Evolutionary conservation across 345 rosid species (phyloP), one percentile per base, ranked within the genome.

Genomic region (Eucalyptus urophylla): DNA sequence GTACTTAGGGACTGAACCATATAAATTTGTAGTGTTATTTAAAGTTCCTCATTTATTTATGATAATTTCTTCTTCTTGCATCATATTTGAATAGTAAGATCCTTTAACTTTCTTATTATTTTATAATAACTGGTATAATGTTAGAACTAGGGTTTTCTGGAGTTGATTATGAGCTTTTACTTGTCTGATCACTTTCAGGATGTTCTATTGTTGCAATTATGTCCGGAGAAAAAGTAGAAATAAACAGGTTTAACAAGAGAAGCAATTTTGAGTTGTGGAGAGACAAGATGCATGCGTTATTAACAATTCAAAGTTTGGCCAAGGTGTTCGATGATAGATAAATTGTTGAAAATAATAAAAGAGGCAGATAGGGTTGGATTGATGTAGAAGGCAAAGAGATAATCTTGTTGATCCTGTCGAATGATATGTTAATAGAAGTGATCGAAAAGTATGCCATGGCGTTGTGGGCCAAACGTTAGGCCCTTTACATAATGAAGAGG

Each of bases 41-140:
- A 76, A 3, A 13, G 6, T 76, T 76, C 27, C 27, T 76, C 7
- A 76, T 37, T 6, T 24, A 76, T 40, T 76, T 76, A 8, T 69
- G 11, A 22, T 76, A 40, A 21, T 37, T 76, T 76, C 27, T 76
- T 76, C 1, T 76, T 76, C 81, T 76, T 17, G 47, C 8, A 2
- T 76, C 45, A 1, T 1, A 19, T 21, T 69, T 21, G 47, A 21
- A 76, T 76, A 37, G 25, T 37, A 19, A 76, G 83, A 76, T 37
- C 27, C 7, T 0, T 72, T 10, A 37, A 11, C 27, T 21, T 72
- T 40, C 27, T 72, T 21, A 40, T 37, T 37, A 37, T 76, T 76
- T 76, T 0, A 21, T 2, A 69, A 69, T 16, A 33, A 69, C 14
- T 19, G 0, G 0, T 33, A 33, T 33, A 69, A 31, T 0, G 1